Evolutionary conservation across 257 asterid species (phyloP), one percentile per base, ranked within the genome.

Genomic region (Thymus mandschuricus): DNA sequence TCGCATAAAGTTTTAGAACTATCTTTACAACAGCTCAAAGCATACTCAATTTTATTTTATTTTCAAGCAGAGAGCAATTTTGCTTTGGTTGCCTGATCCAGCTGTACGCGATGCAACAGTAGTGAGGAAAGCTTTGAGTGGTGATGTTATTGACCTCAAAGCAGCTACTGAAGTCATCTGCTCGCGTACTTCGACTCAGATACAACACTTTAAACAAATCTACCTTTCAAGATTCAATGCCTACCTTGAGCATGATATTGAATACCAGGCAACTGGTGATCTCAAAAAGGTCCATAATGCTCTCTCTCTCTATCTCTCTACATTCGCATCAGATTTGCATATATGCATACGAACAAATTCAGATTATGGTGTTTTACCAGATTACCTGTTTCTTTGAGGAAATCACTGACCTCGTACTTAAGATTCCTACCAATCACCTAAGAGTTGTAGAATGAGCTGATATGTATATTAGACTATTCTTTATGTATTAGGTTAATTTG

Each of bases 161-260:
- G 91, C 86, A 70, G 96, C 91, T 21, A 92, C 99, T 44, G 98
- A 95, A 88, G 92, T 95, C 2, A 83, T 95, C 76, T 95, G 97
- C 72, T 95, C 99, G 2, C 88, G 98, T 56, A 89, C 96, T 30
- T 75, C 98, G 31, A 43, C 98, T 11, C 99, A 95, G 78, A 75
- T 92, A n/a, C 97, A 90, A 28, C 88, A 87, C 15, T 75, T 88
- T 50, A 95, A 90, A 58, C 99, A 88, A 78, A 45, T 90, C 27
- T 95, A 92, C 77, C 66, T 49, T 70, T 79, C 88, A 44, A 67
- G 77, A 46, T 89, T 88, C 62, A 82, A 86, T 73, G 75, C 81
- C 74, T 75, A 86, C 71, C 81, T 95, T 78, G 99, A 95, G 83
- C 89, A 84, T 34, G 98, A 95, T 70, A 88, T 95, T 51, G 91